Evolutionary conservation across 257 asterid species (phyloP).

Genomic region (Capsicum pubescens): DNA sequence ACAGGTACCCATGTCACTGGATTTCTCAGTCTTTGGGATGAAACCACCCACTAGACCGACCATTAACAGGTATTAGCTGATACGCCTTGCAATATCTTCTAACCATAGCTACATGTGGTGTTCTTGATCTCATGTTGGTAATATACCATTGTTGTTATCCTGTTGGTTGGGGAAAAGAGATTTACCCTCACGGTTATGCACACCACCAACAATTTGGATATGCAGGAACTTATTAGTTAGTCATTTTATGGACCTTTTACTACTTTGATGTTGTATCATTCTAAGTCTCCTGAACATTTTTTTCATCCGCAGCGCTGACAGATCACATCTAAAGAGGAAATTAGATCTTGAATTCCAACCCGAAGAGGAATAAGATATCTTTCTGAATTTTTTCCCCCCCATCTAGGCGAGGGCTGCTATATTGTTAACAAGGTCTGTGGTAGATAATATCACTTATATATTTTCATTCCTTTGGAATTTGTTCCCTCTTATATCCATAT

Average conservation of each 20-base stretch:
- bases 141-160: neutral
- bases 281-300: conserved; percentile 1
- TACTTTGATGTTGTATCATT: neutral
- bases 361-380: conserved; percentile 58
- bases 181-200: neutral
- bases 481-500: neutral
- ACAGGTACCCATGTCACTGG: conserved; percentile 86
- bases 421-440: conserved; percentile 3
- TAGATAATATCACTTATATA: neutral
- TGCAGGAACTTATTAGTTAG: neutral
- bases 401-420: conserved; percentile 14
- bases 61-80: conserved; percentile 47
- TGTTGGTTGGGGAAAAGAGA: neutral
- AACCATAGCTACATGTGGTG: neutral
- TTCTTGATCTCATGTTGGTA: conserved; percentile 6
- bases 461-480: neutral
- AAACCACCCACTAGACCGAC: conserved; percentile 91
- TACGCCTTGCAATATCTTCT: neutral
- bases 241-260: neutral
- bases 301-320: conserved; percentile 75
- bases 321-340: conserved; percentile 92
- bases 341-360: conserved; percentile 93
- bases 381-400: neutral
- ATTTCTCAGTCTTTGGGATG: conserved; percentile 81
- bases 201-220: neutral